Percentiles rank a stretch among this genome's conserved stretches.
These are phyloP conservation scores for Nothopassalora personata DNA, from an alignment of 2,329 filamentous ascomycete genomes.

Conservation along the genomic window DNA sequence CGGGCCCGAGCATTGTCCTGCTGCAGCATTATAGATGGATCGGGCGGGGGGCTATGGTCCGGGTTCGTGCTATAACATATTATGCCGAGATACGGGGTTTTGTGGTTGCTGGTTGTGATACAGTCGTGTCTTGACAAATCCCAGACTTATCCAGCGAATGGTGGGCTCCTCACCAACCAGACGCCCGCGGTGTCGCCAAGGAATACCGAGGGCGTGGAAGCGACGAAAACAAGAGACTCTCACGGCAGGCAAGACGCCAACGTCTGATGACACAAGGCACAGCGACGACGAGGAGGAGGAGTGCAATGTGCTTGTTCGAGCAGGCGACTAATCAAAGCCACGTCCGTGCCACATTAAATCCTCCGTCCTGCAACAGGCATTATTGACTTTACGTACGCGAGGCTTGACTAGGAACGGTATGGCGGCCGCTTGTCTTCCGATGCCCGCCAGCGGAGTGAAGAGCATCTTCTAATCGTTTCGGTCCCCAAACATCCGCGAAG, in stretches of 20 bases:
- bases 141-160: not conserved
- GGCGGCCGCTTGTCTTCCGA: not conserved
- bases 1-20: constrained; percentile 16
- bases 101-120: not conserved
- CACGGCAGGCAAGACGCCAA: not conserved
- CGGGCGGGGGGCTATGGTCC: not conserved
- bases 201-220: not conserved
- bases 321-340: not conserved
- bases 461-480: too few species aligned
- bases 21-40: constrained; percentile 8
- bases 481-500: too few species aligned
- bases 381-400: not conserved
- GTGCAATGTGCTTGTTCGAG: not conserved
- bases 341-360: not conserved
- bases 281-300: not conserved
- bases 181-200: not conserved
- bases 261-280: not conserved
- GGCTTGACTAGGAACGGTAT: not conserved
- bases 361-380: not conserved
- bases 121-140: not conserved
- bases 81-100: not conserved
- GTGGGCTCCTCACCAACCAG: not conserved
- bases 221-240: not conserved
- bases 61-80: not conserved
- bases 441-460: not conserved